These are phyloP conservation scores for Russula abietina DNA, from an alignment of 768 basidiomycete species.

Conservation along the genomic window DNA sequence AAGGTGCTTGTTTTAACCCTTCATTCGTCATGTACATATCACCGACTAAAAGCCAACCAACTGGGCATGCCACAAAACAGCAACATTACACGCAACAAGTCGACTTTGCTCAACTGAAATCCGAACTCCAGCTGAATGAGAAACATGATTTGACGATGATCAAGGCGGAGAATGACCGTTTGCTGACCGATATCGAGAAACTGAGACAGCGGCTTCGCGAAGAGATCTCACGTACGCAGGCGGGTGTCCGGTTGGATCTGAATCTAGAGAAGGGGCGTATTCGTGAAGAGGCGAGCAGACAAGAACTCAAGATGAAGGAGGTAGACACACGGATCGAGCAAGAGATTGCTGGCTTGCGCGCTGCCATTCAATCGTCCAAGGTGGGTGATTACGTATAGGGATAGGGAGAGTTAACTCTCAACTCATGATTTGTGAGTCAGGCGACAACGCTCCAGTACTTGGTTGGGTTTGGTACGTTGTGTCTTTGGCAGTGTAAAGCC, in stretches of 20 bases:
- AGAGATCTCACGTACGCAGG: constrained; percentile 87
- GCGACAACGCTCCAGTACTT: constrained; percentile 83
- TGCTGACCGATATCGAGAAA: constrained; percentile 86
- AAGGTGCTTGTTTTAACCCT: constrained; percentile 50
- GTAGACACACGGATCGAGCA: constrained; percentile 96
- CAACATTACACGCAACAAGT: constrained; percentile 94
- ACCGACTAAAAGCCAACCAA: background rate
- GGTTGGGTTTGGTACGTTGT: constrained; percentile 71
- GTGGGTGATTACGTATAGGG: constrained; percentile 34
- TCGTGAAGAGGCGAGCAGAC: constrained; percentile 84
- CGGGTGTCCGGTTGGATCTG: constrained; percentile 87
- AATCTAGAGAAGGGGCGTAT: constrained; percentile 96
- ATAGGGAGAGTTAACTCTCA: background rate
- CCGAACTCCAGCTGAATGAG: constrained; percentile 92
- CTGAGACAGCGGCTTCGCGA: constrained; percentile 89
- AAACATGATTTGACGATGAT: constrained; percentile 95
- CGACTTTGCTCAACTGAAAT: constrained; percentile 94
- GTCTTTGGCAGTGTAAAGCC: background rate
- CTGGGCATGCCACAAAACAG: constrained; percentile 34
- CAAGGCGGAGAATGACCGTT: constrained; percentile 94
- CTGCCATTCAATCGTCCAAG: constrained; percentile 81
- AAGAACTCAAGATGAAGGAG: constrained; percentile 95
- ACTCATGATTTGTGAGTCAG: constrained; percentile 32
- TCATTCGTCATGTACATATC: background rate
- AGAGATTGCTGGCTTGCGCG: constrained; percentile 83